Evolutionary conservation across 305 asterid species (phyloP).

Genomic region (Plantago rigida): DNA sequence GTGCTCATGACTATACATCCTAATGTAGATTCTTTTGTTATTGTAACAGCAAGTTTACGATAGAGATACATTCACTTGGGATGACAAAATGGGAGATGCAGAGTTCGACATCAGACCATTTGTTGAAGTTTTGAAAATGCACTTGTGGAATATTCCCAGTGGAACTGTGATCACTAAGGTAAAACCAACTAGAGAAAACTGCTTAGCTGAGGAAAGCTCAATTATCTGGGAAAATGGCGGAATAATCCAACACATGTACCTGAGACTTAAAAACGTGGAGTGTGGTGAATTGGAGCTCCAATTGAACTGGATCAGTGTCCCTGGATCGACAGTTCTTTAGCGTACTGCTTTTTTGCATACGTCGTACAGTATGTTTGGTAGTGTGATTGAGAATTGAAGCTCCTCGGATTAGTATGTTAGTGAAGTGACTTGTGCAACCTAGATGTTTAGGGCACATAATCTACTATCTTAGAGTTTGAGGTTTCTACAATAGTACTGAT

Average conservation of each 20-base stretch:
- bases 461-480: too few relatives aligned
- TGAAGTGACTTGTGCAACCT: background rate
- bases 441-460: too few relatives aligned
- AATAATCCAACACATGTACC: conserved; percentile 26
- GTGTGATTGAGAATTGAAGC: background rate
- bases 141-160: conserved; percentile 6
- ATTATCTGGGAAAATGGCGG: conserved; percentile 24
- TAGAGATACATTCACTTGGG: conserved; percentile 29
- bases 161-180: conserved; percentile 23
- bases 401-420: background rate
- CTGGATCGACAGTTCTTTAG: conserved; percentile 5
- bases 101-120: conserved; percentile 26
- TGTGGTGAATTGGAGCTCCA: conserved; percentile 32
- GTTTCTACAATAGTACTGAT: too few relatives aligned
- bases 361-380: background rate
- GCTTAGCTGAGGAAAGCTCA: conserved; percentile 28
- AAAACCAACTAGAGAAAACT: conserved; percentile 25
- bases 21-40: background rate
- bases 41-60: conserved; percentile 36
- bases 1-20: background rate
- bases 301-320: conserved; percentile 25
- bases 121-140: conserved; percentile 20
- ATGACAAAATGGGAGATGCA: conserved; percentile 37
- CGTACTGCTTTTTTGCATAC: background rate
- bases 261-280: conserved; percentile 30